A percentile compares a stretch with the other conserved stretches of the same genome.
phyloP scores from a whole-genome alignment of 2,329 filamentous ascomycete species.

The Diaporthe eres region DNA sequence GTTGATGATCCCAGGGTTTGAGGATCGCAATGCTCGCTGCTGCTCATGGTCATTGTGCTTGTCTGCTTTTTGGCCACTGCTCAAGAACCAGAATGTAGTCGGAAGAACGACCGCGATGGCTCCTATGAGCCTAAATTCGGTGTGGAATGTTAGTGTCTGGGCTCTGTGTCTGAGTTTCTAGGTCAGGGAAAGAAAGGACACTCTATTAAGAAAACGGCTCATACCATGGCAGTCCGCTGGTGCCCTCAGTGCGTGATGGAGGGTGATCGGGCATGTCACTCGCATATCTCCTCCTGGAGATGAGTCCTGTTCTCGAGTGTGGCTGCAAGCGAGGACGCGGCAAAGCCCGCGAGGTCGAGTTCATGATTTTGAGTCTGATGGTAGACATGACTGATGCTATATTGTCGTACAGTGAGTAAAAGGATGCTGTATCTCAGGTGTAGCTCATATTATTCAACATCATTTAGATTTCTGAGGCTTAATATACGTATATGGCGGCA shows the following conservation, averaged over 20 bases:
- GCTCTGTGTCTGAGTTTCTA: no score
- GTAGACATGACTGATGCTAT: background rate
- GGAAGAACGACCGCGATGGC: background rate
- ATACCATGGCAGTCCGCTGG: slow-evolving; percentile 13
- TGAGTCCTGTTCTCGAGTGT: background rate
- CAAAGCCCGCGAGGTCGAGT: background rate
- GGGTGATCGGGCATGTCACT: slow-evolving; percentile 19
- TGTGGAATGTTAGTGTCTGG: background rate
- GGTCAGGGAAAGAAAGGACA: background rate
- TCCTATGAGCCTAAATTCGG: background rate
- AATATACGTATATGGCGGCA: background rate
- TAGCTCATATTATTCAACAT: background rate
- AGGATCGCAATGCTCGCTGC: slow-evolving; percentile 1
- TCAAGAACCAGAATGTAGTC: slow-evolving; percentile 6
- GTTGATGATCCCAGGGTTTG: slow-evolving; percentile 14
- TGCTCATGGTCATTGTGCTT: slow-evolving; percentile 25
- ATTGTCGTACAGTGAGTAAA: background rate
- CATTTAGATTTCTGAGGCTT: background rate
- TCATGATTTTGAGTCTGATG: slow-evolving; percentile 6
- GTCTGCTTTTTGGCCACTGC: slow-evolving; percentile 19
- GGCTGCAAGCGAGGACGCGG: background rate
- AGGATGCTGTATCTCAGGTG: background rate
- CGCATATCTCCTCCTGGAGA: slow-evolving; percentile 1
- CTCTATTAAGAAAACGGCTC: background rate
- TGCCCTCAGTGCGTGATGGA: slow-evolving; percentile 15